phyloP scores from a whole-genome alignment of 192 early-diverging fungal genomes.

The Umbelopsis sp. region DNA sequence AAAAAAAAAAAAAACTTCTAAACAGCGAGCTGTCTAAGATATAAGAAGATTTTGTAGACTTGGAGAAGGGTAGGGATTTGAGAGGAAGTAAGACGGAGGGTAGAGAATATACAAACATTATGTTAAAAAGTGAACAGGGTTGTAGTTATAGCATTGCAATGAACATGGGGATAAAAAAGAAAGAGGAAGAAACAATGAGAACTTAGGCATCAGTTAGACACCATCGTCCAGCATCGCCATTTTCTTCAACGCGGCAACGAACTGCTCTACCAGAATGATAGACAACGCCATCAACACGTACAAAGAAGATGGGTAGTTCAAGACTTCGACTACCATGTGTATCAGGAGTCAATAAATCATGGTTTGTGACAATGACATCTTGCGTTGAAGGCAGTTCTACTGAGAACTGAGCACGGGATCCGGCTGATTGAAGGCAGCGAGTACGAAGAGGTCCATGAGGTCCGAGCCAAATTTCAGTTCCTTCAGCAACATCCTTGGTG shows the following conservation, averaged over 20 bases:
- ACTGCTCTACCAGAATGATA: slow-evolving; percentile 37
- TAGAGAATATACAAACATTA: too few species aligned
- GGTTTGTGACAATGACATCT: slow-evolving; percentile 40
- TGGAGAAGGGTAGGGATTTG: too few species aligned
- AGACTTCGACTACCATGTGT: slow-evolving; percentile 25
- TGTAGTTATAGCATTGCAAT: neutral
- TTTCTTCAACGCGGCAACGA: slow-evolving; percentile 22
- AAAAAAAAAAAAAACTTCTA: slow-evolving; percentile 2
- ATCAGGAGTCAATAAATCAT: slow-evolving; percentile 31
- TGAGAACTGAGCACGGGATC: slow-evolving; percentile 14
- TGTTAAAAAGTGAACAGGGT: neutral
- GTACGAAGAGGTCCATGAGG: slow-evolving; percentile 45
- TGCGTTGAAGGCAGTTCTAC: slow-evolving; percentile 36
- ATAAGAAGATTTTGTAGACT: too few species aligned
- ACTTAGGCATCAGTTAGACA: slow-evolving; percentile 13
- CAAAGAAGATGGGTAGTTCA: slow-evolving; percentile 33
- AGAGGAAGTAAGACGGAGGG: too few species aligned
- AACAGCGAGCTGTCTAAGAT: slow-evolving; percentile 4
- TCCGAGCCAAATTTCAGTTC: slow-evolving; percentile 50
- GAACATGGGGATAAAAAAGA: neutral
- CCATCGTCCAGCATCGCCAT: slow-evolving; percentile 27
- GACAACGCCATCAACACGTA: slow-evolving; percentile 36
- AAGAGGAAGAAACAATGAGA: neutral
- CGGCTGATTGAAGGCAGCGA: slow-evolving; percentile 12
- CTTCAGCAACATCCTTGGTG: slow-evolving; percentile 44